Evolutionary conservation across 345 rosid genomes (phyloP), one percentile per base, ranked within the genome.

Genomic region (Eucalyptus tenuipes): DNA sequence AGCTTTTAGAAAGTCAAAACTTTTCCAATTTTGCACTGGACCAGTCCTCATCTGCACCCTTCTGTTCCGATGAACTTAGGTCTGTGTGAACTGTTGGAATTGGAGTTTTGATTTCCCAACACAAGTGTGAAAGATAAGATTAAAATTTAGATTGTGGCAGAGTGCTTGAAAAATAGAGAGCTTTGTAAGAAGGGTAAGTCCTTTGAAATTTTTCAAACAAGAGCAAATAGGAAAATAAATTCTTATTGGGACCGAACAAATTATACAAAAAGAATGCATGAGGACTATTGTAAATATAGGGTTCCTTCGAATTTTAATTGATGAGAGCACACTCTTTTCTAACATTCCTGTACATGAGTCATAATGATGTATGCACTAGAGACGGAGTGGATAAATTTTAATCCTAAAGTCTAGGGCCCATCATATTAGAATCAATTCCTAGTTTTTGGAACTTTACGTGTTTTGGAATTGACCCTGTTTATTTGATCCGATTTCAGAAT

Each of bases 361-460:
- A 55, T 22, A 9, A 55, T 9, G 0, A 53, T 55, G 12, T 55
- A 20, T 55, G 27, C 53, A 50, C 0, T 8, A 53, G 5, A 17
- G 59, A 7, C 5, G 2, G 10, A 53, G 11, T 2, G 4, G 11
- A 22, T 22, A 55, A 20, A 55, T 55, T 55, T 0, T 10, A 24
- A 55, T 55, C 5, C 27, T 55, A 8, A 55, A 55, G 59, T 0
- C 2, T 53, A 18, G 5, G 0, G 7, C 5, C 59, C 0, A 53
- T 0, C 12, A 8, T 9, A 0, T 0, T 55, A 55, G 12, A 55
- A 0, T 55, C 0, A 0, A 20, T 55, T 22, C 6, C 3, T 13
- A 55, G 8, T 22, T 55, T 55, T 55, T 55, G 5, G 11, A 55
- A 55, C 61, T 22, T 0, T 53, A 53, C 4, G 8, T 20, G 57